phyloP scores from a whole-genome alignment of 2,329 filamentous ascomycete genomes.

The Pseudogymnoascus sp. region DNA sequence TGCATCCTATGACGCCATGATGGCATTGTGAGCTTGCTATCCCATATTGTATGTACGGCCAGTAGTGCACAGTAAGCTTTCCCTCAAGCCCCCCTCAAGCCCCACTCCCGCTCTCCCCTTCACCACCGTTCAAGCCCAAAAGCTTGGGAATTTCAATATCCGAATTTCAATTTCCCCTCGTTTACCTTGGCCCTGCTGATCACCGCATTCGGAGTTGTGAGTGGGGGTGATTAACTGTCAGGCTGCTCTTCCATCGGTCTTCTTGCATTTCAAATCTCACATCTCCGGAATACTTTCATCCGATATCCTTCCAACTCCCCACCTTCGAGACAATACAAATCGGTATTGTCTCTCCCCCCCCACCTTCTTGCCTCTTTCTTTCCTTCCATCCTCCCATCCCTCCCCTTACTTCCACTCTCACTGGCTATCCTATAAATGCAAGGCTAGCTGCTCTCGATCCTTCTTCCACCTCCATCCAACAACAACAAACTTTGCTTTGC shows the following conservation, averaged over 20 bases:
- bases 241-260: neutral
- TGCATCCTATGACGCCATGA: neutral
- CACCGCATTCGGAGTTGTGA: neutral
- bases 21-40: neutral
- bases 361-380: neutral
- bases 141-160: neutral
- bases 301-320: neutral
- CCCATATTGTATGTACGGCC: neutral
- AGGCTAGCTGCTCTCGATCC: neutral
- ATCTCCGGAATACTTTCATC: neutral
- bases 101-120: neutral
- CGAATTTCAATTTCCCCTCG: neutral
- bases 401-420: neutral
- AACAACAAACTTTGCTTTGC: neutral
- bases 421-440: conserved; percentile 4
- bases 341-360: neutral
- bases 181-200: neutral
- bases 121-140: neutral
- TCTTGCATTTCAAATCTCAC: neutral
- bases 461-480: neutral
- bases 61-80: neutral
- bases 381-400: neutral
- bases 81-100: neutral
- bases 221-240: neutral
- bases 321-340: neutral